Conservation (phyloP, 768 basidiomycete genomes). For the Lentinula sp. region DNA sequence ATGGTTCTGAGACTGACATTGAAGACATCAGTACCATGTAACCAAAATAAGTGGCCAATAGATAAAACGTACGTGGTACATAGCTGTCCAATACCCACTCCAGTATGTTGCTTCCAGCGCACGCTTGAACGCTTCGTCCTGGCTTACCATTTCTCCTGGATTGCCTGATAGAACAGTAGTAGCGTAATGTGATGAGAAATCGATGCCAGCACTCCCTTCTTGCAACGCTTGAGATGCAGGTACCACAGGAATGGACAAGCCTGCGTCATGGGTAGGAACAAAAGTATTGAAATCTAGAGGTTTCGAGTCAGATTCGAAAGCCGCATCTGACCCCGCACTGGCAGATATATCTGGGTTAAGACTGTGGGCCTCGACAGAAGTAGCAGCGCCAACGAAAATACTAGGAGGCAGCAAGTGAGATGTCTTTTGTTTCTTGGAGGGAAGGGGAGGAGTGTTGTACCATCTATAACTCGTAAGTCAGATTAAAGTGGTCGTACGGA, state of each 20-base stretch:
- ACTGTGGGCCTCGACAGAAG: not conserved
- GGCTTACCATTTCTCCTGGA: slow-evolving; percentile 36
- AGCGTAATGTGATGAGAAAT: slow-evolving; percentile 20
- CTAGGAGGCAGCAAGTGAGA: not conserved
- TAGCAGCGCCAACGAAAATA: not conserved
- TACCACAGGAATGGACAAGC: slow-evolving; percentile 31
- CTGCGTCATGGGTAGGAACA: slow-evolving; percentile 63
- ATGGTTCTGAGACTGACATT: not conserved
- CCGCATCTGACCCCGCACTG: slow-evolving; percentile 5
- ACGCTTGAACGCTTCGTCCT: slow-evolving; percentile 72
- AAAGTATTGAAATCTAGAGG: slow-evolving; percentile 69
- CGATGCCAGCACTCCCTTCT: not conserved
- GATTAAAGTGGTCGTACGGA: not conserved
- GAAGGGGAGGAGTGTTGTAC: slow-evolving; percentile 70
- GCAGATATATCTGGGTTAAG: not conserved
- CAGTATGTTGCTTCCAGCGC: slow-evolving; percentile 81
- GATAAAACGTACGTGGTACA: slow-evolving; percentile 59
- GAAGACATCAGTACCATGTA: not conserved
- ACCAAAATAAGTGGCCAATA: not conserved
- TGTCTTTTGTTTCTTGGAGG: slow-evolving; percentile 12
- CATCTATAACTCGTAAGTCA: slow-evolving; percentile 40
- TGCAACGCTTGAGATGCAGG: not conserved
- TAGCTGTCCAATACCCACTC: slow-evolving; percentile 83
- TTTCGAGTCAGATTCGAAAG: slow-evolving; percentile 41
- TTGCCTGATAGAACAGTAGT: slow-evolving; percentile 18